Evolutionary conservation across 345 rosid genomes (phyloP).

Genomic region (Trapa bicornis): DNA sequence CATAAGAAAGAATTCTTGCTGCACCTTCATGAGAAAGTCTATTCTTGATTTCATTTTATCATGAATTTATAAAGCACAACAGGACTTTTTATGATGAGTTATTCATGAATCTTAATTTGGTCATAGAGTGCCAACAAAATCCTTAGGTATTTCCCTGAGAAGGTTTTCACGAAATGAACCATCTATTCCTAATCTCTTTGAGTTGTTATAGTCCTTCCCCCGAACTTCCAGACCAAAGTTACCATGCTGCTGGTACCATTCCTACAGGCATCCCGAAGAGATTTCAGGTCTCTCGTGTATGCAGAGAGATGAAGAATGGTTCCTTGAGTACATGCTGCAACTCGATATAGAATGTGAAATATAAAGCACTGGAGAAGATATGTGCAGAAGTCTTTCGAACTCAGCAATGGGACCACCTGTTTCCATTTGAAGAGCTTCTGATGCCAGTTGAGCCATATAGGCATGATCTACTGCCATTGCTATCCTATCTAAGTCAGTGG

Average conservation of each 20-base stretch:
- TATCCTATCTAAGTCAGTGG: slow-evolving; percentile 20
- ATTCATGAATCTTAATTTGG: slow-evolving; percentile 12
- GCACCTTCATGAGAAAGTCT: too few species aligned
- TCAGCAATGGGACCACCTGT: slow-evolving; percentile 42
- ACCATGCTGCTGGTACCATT: slow-evolving; percentile 47
- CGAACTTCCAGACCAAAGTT: slow-evolving; percentile 43
- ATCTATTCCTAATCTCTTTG: slow-evolving; percentile 32
- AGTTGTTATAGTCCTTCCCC: slow-evolving; percentile 29
- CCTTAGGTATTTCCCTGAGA: slow-evolving; percentile 22
- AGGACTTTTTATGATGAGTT: background rate
- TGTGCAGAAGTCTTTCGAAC: slow-evolving; percentile 39
- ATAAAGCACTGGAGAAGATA: slow-evolving; percentile 34
- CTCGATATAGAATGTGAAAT: slow-evolving; percentile 8
- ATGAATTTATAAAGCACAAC: too few species aligned
- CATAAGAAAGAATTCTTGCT: background rate
- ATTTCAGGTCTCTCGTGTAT: slow-evolving; percentile 29
- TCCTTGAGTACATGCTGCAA: slow-evolving; percentile 21
- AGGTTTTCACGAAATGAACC: slow-evolving; percentile 34
- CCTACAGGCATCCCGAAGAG: slow-evolving; percentile 32
- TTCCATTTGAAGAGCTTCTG: slow-evolving; percentile 37
- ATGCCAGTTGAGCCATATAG: slow-evolving; percentile 23
- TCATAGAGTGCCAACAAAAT: slow-evolving; percentile 42
- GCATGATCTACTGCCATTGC: slow-evolving; percentile 24
- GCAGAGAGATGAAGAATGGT: slow-evolving; percentile 18
- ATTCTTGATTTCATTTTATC: too few species aligned